Base-by-base conservation (phyloP, 2,329 filamentous ascomycete species). In the Ophiostoma fasciatum region DNA sequence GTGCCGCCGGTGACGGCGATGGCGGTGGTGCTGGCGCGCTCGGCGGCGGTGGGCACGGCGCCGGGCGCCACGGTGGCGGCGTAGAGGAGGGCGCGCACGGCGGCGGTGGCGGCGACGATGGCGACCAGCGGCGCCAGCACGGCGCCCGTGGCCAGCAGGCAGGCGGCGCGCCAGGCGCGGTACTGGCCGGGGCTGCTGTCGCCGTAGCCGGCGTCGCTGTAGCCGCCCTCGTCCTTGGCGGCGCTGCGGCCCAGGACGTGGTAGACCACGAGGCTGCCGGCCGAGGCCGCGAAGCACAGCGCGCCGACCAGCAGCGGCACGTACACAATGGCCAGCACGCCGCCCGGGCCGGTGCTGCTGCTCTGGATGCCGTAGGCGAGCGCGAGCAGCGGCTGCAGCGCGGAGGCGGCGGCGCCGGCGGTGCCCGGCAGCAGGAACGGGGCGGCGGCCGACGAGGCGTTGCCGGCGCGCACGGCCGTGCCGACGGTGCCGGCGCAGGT, bases 41-140 rank as follows among this genome's bases (percentile, higher is more conserved):
- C 23, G 1, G 20, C 22, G 5, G 29, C 21, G 1, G 31, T 6
- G 1, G 30, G 7, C 2, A 27, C n/a, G 3, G 26, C 11, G 25
- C 44, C 44, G 2, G 44, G 44, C 25, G 45, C 33, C 11, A 17
- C 17, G 1, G 40, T 40, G 15, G 42, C 41, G 8, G 44, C 36
- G 28, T 44, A 48, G 8, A 42, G 43, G 13, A 48, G 46, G 1
- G 42, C 43, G 9, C 45, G 45, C 19, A 36, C 35, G 4, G 45
- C 44, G 13, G 39, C 38, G 1, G 42, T 41, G 9, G 43, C 28
- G 2, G 46, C 32, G 5, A 42, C 40, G 6, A 43, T 43, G 1
- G 41, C 46, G 9, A 35, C 44, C 15, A 43, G 23, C 3, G 40
- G 36, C 3, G 36, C 35, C 11, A 41, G 34, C 27, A 42, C 30